A percentile compares a stretch with the other conserved stretches of the same genome.
phyloP scores from a whole-genome alignment of 1,284 basidiomycete genomes.

The Cryptococcus neoformans region DNA sequence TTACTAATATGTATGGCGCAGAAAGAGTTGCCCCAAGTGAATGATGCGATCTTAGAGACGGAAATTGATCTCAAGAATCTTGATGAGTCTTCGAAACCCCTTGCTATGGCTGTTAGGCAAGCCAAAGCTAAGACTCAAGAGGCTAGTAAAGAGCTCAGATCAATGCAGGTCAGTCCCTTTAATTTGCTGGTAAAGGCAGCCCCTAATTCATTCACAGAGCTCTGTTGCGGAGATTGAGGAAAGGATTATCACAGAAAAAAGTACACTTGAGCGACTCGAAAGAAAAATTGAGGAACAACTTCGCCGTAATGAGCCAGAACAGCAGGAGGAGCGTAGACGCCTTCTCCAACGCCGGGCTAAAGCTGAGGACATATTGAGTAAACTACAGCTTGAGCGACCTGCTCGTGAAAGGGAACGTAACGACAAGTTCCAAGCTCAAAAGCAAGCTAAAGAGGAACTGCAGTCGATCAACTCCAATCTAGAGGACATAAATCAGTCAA shows the following conservation, averaged over 20 bases:
- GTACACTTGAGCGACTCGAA: conserved; percentile 6
- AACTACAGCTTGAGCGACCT: conserved; percentile 9
- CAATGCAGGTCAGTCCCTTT: conserved; percentile 2
- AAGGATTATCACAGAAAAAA: background rate
- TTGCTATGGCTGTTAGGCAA: conserved; percentile 65
- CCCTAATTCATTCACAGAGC: background rate
- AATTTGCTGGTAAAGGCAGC: too few species aligned
- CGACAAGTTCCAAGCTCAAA: conserved; percentile 2
- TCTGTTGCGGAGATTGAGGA: background rate
- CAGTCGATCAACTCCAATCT: background rate
- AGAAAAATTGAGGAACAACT: conserved; percentile 11
- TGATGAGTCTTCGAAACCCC: conserved; percentile 3
- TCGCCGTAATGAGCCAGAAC: conserved; percentile 7
- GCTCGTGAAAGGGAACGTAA: conserved; percentile 2
- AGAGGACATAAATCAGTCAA: background rate
- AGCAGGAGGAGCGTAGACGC: conserved; percentile 3
- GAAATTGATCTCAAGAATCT: conserved; percentile 17
- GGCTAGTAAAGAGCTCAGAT: conserved; percentile 47
- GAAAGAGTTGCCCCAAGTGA: conserved; percentile 7
- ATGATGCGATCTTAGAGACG: conserved; percentile 18
- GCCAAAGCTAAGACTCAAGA: conserved; percentile 62
- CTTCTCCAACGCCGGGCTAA: conserved; percentile 6
- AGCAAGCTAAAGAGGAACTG: conserved; percentile 1
- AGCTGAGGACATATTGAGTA: conserved; percentile 5
- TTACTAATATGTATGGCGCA: background rate